Conservation (phyloP, 1,139 yeast genomes). For the Lodderomyces oxycetoniae region DNA sequence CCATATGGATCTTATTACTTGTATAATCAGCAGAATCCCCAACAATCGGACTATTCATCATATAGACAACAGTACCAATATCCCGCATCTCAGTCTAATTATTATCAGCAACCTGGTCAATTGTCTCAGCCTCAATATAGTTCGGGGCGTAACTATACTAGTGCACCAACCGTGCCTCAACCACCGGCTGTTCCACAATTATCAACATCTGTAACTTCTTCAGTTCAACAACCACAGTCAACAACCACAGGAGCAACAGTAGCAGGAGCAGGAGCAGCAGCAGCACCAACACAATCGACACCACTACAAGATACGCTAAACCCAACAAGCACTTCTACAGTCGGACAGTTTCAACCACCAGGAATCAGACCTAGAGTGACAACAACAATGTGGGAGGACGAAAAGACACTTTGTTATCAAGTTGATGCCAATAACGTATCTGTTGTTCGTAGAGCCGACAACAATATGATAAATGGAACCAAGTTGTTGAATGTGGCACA, state of each 20-base stretch:
- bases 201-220: slow-evolving; percentile 7
- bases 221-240: slow-evolving; percentile 1
- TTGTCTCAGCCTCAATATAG: slow-evolving; percentile 18
- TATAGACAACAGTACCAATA: slow-evolving; percentile 7
- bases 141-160: slow-evolving; percentile 10
- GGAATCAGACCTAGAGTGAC: slow-evolving; percentile 79
- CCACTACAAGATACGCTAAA: slow-evolving; percentile 23
- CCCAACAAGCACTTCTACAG: slow-evolving; percentile 29
- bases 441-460: slow-evolving; percentile 88
- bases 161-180: slow-evolving; percentile 8
- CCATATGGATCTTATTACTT: slow-evolving; percentile 21
- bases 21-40: slow-evolving; percentile 18
- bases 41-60: slow-evolving; percentile 6
- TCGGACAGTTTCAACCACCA: slow-evolving; percentile 48
- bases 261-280: slow-evolving; percentile 11
- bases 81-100: slow-evolving; percentile 12
- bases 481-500: slow-evolving; percentile 58
- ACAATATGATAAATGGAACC: slow-evolving; percentile 94
- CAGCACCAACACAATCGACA: slow-evolving; percentile 10
- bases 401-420: slow-evolving; percentile 88
- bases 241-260: slow-evolving; percentile 9
- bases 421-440: slow-evolving; percentile 90
- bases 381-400: slow-evolving; percentile 97
- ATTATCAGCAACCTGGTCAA: slow-evolving; percentile 16
- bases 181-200: slow-evolving; percentile 7